Evolutionary conservation across 2,329 filamentous ascomycete species (phyloP).

Genomic region (Fusarium tricinctum): DNA sequence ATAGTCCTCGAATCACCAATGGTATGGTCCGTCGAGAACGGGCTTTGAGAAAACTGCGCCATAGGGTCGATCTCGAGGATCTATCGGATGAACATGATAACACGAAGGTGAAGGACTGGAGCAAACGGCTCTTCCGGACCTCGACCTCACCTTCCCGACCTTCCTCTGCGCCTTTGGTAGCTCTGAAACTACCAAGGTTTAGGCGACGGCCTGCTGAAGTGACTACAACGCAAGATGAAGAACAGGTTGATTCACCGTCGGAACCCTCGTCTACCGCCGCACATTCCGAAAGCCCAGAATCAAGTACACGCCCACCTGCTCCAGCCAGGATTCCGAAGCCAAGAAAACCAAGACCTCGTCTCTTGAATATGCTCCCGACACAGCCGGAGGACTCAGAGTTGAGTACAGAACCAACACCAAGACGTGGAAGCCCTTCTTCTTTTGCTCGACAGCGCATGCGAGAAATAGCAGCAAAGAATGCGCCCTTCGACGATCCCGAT

Average conservation of each 20-base stretch:
- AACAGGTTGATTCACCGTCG: conserved; percentile 8
- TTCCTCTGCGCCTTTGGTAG: conserved; percentile 48
- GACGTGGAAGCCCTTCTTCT: conserved; percentile 59
- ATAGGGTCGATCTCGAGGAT: conserved; percentile 63
- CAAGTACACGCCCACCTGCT: conserved; percentile 30
- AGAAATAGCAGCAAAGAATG: conserved; percentile 59
- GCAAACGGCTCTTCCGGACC: conserved; percentile 54
- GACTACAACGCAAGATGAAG: conserved; percentile 14
- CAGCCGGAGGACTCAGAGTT: conserved; percentile 56
- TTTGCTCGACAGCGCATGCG: conserved; percentile 61
- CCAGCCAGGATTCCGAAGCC: conserved; percentile 40
- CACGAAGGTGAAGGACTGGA: conserved; percentile 55
- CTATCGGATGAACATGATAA: conserved; percentile 52
- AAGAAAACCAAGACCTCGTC: conserved; percentile 51
- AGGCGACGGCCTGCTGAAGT: conserved; percentile 27
- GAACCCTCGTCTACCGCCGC: conserved; percentile 23
- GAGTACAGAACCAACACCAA: conserved; percentile 47
- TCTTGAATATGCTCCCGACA: conserved; percentile 55
- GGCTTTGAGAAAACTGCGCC: conserved; percentile 72
- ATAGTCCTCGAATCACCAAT: conserved; percentile 81
- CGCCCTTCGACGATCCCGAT: conserved; percentile 61
- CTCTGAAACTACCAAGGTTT: conserved; percentile 40
- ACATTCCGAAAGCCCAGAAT: conserved; percentile 27
- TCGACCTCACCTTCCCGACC: conserved; percentile 39
- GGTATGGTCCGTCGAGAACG: conserved; percentile 87